Conservation (phyloP, 2,329 filamentous ascomycete species). For the Stagonosporopsis vannaccii region DNA sequence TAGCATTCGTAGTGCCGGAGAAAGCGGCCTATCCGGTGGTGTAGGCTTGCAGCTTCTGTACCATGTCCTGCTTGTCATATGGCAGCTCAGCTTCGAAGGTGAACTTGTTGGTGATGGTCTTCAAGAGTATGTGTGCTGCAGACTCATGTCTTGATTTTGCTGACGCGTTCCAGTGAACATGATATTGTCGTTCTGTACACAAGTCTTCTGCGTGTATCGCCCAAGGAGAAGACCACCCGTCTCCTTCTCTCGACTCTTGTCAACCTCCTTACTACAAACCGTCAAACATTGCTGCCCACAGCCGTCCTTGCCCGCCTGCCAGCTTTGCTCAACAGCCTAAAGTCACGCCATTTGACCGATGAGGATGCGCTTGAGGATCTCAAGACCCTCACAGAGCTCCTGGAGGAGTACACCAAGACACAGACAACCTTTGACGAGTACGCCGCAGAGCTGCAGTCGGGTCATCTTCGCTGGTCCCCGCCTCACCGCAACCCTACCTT, state of each 20-base stretch:
- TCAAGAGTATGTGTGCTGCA: constrained; percentile 71
- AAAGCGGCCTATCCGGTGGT: constrained; percentile 72
- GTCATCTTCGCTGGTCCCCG: constrained; percentile 90
- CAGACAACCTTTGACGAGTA: constrained; percentile 74
- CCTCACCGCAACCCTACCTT: constrained; percentile 87
- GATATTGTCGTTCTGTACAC: constrained; percentile 91
- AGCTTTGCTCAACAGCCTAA: constrained; percentile 64
- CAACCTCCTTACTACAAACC: constrained; percentile 82
- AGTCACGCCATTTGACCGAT: constrained; percentile 59
- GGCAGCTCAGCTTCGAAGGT: constrained; percentile 94
- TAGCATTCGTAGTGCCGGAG: constrained; percentile 65
- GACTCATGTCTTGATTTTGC: constrained; percentile 2
- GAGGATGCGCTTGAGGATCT: constrained; percentile 62
- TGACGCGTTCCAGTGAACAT: constrained; percentile 72
- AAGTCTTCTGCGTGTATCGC: constrained; percentile 88
- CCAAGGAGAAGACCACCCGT: constrained; percentile 97
- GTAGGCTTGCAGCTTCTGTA: constrained; percentile 94
- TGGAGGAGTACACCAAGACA: constrained; percentile 82
- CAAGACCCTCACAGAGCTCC: constrained; percentile 62
- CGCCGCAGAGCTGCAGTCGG: constrained; percentile 82
- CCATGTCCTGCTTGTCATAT: constrained; percentile 89
- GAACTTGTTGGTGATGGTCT: constrained; percentile 76
- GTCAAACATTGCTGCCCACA: constrained; percentile 73
- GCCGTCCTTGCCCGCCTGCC: constrained; percentile 87
- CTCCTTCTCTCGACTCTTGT: constrained; percentile 87